A percentile compares a stretch with the other conserved stretches of the same genome.
Conservation (phyloP, 73 alveolate species). For the Durusdinium trenchii region DNA sequence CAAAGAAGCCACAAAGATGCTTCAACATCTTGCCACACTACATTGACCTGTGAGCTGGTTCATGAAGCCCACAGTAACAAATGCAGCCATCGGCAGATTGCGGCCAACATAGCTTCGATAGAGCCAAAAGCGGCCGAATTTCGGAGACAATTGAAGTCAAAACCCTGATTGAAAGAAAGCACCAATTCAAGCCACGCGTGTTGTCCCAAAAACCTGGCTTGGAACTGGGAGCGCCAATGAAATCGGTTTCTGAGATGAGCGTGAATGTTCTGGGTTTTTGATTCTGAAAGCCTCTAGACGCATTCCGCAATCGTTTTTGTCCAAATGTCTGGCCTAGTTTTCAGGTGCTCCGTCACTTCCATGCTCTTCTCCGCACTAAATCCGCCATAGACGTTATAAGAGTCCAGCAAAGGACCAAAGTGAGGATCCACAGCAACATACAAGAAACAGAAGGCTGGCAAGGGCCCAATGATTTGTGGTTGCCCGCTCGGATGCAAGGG, state of each 20-base stretch:
- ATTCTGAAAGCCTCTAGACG: not conserved
- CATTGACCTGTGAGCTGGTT: no score
- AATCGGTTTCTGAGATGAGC: not conserved
- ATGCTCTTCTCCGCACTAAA: slow-evolving; percentile 5
- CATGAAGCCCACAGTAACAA: no score
- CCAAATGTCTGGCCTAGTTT: not conserved
- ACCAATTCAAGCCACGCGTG: slow-evolving; percentile 47
- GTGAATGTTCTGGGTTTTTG: not conserved
- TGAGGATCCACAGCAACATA: slow-evolving; percentile 67
- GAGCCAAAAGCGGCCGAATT: no score
- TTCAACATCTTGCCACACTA: no score
- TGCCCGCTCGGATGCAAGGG: not conserved
- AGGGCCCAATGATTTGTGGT: not conserved
- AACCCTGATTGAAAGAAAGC: slow-evolving; percentile 57
- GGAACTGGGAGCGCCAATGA: not conserved
- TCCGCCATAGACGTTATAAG: slow-evolving; percentile 4
- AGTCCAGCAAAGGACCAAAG: slow-evolving; percentile 58
- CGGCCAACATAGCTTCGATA: no score
- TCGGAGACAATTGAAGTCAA: no score
- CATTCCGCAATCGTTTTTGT: not conserved
- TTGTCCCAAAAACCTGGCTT: slow-evolving; percentile 18
- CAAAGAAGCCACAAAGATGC: no score
- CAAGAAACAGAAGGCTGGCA: slow-evolving; percentile 31
- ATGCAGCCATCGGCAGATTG: no score
- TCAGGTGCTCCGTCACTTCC: slow-evolving; percentile 6